phyloP scores from a whole-genome alignment of 257 asterid genomes.

The Solanum bulbocastanum region DNA sequence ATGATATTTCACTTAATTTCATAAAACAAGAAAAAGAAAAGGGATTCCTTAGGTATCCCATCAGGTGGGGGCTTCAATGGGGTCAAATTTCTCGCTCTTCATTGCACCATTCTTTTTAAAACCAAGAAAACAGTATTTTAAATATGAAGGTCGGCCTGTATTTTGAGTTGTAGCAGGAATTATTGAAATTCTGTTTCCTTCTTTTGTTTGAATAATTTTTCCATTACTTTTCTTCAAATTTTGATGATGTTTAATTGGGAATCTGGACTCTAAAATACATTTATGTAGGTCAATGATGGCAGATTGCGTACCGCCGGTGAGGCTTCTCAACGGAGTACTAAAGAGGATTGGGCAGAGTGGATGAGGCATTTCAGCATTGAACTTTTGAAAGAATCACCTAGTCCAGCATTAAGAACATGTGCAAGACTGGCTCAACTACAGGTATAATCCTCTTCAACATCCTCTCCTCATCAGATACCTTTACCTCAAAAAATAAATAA shows the following conservation, averaged over 20 bases:
- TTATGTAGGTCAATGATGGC: slow-evolving; percentile 69
- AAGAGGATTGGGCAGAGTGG: slow-evolving; percentile 99
- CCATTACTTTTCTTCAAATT: not conserved
- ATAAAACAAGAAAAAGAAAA: not conserved
- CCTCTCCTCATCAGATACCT: not conserved
- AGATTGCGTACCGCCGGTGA: slow-evolving; percentile 91
- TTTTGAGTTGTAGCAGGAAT: not conserved
- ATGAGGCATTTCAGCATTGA: slow-evolving; percentile 99
- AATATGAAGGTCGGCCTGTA: not conserved
- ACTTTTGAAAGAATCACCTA: slow-evolving; percentile 92
- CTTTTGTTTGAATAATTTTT: not conserved
- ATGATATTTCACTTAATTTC: not conserved
- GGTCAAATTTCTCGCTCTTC: not conserved
- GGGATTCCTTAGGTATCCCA: not conserved
- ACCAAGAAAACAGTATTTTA: not conserved
- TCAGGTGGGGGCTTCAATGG: not conserved
- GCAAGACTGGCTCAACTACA: slow-evolving; percentile 95
- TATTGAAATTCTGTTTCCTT: not conserved
- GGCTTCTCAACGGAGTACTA: slow-evolving; percentile 98
- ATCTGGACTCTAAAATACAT: not conserved
- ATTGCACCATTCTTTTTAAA: not conserved
- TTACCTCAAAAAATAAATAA: not conserved
- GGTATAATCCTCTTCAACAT: slow-evolving; percentile 29
- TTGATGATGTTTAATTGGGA: not conserved
- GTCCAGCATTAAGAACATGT: slow-evolving; percentile 95